Evolutionary conservation across 192 early-diverging fungal genomes (phyloP).

Genomic region (Kickxella alabastrina): DNA sequence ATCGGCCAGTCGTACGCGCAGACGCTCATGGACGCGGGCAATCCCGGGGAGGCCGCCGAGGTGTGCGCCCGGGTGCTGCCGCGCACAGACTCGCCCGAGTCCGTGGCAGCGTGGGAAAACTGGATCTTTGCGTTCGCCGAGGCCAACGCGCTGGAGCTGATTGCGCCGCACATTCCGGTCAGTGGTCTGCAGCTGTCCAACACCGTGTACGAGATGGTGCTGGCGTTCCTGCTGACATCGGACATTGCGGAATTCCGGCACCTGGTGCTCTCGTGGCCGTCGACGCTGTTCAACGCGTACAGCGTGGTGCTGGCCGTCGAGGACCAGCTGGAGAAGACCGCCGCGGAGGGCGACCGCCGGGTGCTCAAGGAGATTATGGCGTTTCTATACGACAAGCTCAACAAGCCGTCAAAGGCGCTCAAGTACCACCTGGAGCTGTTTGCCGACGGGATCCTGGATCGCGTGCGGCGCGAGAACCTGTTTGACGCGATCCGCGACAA

Average conservation of each 20-base stretch:
- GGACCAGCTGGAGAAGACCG: constrained; percentile 47
- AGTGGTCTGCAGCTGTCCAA: constrained; percentile 66
- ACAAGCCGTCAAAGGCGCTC: constrained; percentile 74
- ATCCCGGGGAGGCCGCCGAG: constrained; percentile 65
- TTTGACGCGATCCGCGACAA: constrained; percentile 77
- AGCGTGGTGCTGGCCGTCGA: constrained; percentile 77
- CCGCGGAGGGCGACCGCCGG: constrained; percentile 38
- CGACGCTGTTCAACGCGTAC: constrained; percentile 67
- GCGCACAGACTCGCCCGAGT: constrained; percentile 16
- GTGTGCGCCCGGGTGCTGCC: constrained; percentile 74
- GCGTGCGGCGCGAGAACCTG: constrained; percentile 74
- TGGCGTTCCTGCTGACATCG: constrained; percentile 54
- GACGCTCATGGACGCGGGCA: constrained; percentile 67
- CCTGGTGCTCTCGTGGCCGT: constrained; percentile 76
- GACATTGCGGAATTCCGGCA: constrained; percentile 47
- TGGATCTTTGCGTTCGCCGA: constrained; percentile 92
- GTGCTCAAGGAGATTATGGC: constrained; percentile 70
- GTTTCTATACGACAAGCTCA: constrained; percentile 69
- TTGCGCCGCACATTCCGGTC: constrained; percentile 75
- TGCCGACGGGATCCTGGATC: constrained; percentile 67
- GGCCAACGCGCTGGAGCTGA: constrained; percentile 64
- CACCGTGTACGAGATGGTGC: constrained; percentile 84
- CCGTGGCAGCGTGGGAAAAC: constrained; percentile 68
- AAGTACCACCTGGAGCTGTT: constrained; percentile 74
- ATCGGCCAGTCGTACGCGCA: constrained; percentile 81